These are phyloP conservation scores for Cyberlindnera misumaiensis DNA, from an alignment of 805 yeast genomes.

Conservation along the genomic window DNA sequence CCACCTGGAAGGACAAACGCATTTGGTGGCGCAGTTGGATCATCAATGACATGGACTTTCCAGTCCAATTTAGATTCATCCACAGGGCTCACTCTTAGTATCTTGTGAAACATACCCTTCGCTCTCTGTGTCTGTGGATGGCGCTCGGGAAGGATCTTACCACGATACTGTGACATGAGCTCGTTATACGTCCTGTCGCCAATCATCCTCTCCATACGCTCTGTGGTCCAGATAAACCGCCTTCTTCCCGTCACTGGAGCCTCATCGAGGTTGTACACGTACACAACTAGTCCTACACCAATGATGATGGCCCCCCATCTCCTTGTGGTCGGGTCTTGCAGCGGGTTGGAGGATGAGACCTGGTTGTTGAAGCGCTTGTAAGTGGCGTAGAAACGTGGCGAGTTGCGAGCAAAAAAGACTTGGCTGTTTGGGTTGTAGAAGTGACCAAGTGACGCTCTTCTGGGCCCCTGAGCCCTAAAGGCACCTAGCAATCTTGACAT, in stretches of 20 bases:
- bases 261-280: conserved; percentile 53
- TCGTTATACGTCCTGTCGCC: conserved; percentile 63
- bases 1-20: conserved; percentile 97
- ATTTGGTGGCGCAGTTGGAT: conserved; percentile 75
- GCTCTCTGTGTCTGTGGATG: conserved; percentile 59
- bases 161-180: conserved; percentile 46
- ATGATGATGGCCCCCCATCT: conserved; percentile 27
- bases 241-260: conserved; percentile 77
- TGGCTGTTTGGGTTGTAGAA: conserved; percentile 8
- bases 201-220: conserved; percentile 51
- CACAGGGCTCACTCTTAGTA: conserved; percentile 51
- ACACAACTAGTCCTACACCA: conserved; percentile 31
- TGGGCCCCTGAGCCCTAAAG: too few species aligned
- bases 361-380: conserved; percentile 31
- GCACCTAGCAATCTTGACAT: too few species aligned
- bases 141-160: conserved; percentile 48
- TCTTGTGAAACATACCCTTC: conserved; percentile 51
- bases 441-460: conserved; percentile 3
- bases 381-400: conserved; percentile 26
- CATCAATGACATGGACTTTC: conserved; percentile 75
- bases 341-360: conserved; percentile 5
- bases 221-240: conserved; percentile 67
- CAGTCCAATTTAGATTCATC: conserved; percentile 42
- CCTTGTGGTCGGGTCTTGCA: conserved; percentile 24
- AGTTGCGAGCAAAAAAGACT: conserved; percentile 5